Base-by-base conservation (phyloP, 2,329 filamentous ascomycete genomes). In the Shiraia bambusicola region DNA sequence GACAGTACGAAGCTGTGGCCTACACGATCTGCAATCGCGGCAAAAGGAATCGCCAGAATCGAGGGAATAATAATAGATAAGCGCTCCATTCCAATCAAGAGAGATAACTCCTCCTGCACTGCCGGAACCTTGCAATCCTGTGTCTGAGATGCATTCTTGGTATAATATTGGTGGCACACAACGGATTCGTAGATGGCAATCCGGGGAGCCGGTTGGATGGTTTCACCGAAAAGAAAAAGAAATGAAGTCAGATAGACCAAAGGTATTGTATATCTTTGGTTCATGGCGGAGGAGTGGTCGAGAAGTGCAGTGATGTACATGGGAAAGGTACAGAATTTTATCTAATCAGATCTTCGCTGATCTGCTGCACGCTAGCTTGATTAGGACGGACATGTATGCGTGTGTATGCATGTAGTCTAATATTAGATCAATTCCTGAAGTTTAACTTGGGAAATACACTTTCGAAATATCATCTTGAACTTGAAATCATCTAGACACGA, bases 211-310 rank as follows among this genome's bases (percentile, higher is more conserved):
- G 54, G 54, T 36, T 57, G 54, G 16, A 57, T 14, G 4, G 40
- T 48, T 37, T 52, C 45, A 22, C 54, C 51, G 13, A 57, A 52
- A 3, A 57, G 47, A 28, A 54, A 54, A 5, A 57, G 42, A 22
- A 57, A 57, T 0, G 43, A 44, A 9, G 49, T 51, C 6, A 50
- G n/a, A 22, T 54, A 57, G 16, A 57, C 30, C 4, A 57, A 41
- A 2, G 47, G 40, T 8, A 54, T 38, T 8, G 44, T 47, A 19
- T 40, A 25, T 19, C 34, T 45, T 13, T 19, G 25, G 4, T 2
- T 5, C 34, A 36, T 36, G 11, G 10, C 7, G 24, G 17, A 24
- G 25, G 12, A 15, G 22, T 11, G 7, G 22, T 29, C n/a, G n/a
- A n/a, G 26, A 8, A 8, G 8, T 4, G 13, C 24, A 9, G n/a